Conservation (phyloP, 1,284 basidiomycete species). For the Farysia itapuensis region DNA sequence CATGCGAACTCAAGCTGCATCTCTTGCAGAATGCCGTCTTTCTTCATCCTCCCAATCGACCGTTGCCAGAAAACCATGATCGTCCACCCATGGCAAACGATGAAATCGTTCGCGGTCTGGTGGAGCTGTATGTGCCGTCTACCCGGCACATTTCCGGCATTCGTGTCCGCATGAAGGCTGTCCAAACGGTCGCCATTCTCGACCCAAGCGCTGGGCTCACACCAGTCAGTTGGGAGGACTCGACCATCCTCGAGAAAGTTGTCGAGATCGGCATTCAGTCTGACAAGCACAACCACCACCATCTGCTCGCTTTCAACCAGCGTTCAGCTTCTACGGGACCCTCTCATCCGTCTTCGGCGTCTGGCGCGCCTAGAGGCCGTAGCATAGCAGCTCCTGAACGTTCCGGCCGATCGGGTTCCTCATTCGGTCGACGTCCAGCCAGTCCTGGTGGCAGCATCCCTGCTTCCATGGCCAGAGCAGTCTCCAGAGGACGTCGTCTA, state of each 20-base stretch:
- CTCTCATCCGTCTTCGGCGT: conserved; percentile 6
- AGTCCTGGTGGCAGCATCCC: conserved; percentile 38
- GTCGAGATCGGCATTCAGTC: conserved; percentile 52
- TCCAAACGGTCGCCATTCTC: conserved; percentile 55
- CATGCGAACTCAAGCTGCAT: conserved; percentile 55
- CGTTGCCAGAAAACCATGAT: conserved; percentile 40
- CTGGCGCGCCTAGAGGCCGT: conserved; percentile 15
- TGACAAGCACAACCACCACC: conserved; percentile 29
- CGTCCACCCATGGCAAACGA: conserved; percentile 53
- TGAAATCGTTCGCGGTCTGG: conserved; percentile 55
- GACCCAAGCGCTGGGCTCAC: conserved; percentile 42
- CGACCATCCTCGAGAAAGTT: conserved; percentile 52
- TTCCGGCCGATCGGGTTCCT: conserved; percentile 28
- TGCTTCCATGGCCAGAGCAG: conserved; percentile 42
- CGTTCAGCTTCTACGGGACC: conserved; percentile 23
- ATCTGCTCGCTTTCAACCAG: conserved; percentile 14
- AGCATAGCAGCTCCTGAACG: conserved; percentile 26
- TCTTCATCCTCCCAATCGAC: conserved; percentile 51
- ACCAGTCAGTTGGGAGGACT: conserved; percentile 54
- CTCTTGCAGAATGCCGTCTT: conserved; percentile 56
- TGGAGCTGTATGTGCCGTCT: conserved; percentile 55
- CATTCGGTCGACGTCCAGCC: conserved; percentile 24
- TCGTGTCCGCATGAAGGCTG: conserved; percentile 50
- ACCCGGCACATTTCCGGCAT: conserved; percentile 54
- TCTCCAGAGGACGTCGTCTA: conserved; percentile 34